Conservation (phyloP, 352 stramenopile species). For the Pythium chondricola region DNA sequence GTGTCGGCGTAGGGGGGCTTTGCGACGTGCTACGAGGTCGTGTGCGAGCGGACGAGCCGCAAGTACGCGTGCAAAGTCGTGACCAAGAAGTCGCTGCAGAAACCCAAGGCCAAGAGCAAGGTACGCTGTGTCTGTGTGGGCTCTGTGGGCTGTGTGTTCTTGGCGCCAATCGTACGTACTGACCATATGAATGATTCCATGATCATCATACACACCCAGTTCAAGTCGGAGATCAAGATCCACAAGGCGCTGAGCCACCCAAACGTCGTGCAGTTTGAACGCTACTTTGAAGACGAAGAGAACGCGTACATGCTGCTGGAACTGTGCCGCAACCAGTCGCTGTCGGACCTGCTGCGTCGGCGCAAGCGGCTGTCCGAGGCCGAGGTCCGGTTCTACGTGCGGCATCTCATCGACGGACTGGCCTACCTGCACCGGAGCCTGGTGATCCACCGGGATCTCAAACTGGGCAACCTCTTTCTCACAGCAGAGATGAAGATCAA, state of each 20-base stretch:
- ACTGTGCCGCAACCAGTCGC: slow-evolving; percentile 95
- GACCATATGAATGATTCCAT: slow-evolving; percentile 11
- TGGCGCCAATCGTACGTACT: background rate
- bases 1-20: slow-evolving; percentile 88
- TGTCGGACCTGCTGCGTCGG: slow-evolving; percentile 95
- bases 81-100: slow-evolving; percentile 95
- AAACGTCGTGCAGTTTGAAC: slow-evolving; percentile 96
- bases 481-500: slow-evolving; percentile 93
- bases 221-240: slow-evolving; percentile 98
- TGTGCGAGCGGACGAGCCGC: slow-evolving; percentile 88
- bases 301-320: slow-evolving; percentile 98
- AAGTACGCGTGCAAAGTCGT: slow-evolving; percentile 98
- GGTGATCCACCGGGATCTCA: slow-evolving; percentile 97
- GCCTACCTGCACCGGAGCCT: slow-evolving; percentile 92
- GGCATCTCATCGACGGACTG: slow-evolving; percentile 89
- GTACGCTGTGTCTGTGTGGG: slow-evolving; percentile 45
- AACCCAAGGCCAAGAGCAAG: slow-evolving; percentile 95
- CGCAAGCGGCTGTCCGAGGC: slow-evolving; percentile 93
- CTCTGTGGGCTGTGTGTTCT: too few species aligned
- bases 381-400: slow-evolving; percentile 93
- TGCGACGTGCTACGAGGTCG: slow-evolving; percentile 96
- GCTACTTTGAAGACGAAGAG: slow-evolving; percentile 97
- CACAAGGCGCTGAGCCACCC: slow-evolving; percentile 94
- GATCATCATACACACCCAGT: slow-evolving; percentile 72
- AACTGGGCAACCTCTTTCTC: slow-evolving; percentile 97